A percentile compares a stretch with the other conserved stretches of the same genome.
Conservation (phyloP, 2,329 filamentous ascomycete genomes). For the Phaeosphaeria sp. region DNA sequence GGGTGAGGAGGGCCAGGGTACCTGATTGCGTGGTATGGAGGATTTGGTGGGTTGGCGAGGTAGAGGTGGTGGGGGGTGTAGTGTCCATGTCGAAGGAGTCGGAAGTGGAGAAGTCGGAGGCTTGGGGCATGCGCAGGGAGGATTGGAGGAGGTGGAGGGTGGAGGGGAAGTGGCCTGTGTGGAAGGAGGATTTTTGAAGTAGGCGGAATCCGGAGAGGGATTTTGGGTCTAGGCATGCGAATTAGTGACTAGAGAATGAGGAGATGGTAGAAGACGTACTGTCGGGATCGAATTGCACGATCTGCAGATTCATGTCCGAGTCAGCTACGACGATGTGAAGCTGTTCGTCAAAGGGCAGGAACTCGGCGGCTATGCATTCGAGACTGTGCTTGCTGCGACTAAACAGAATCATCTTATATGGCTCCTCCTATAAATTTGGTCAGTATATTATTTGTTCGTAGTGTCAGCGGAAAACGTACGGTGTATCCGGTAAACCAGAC, state of each 20-base stretch:
- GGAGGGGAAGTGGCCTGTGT: slow-evolving; percentile 79
- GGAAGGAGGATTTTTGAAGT: slow-evolving; percentile 86
- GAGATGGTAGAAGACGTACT: slow-evolving; percentile 62
- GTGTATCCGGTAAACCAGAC: slow-evolving; percentile 97
- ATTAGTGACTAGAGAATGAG: neutral
- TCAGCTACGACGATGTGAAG: slow-evolving; percentile 85
- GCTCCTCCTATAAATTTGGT: slow-evolving; percentile 70
- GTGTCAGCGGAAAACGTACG: slow-evolving; percentile 46
- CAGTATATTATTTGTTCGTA: slow-evolving; percentile 7
- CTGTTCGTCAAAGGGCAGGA: slow-evolving; percentile 83
- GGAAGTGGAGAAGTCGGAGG: slow-evolving; percentile 29
- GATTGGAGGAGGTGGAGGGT: slow-evolving; percentile 78
- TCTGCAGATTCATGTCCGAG: slow-evolving; percentile 82
- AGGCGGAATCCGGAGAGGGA: slow-evolving; percentile 88
- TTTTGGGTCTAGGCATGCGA: slow-evolving; percentile 75
- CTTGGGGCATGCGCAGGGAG: slow-evolving; percentile 57
- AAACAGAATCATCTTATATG: slow-evolving; percentile 92
- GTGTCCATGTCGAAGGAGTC: slow-evolving; percentile 42
- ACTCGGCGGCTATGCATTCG: slow-evolving; percentile 82
- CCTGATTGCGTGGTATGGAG: slow-evolving; percentile 64
- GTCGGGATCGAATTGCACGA: slow-evolving; percentile 93
- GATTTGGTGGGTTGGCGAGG: slow-evolving; percentile 36
- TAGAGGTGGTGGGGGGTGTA: neutral
- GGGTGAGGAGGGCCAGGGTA: slow-evolving; percentile 75
- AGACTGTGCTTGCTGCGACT: slow-evolving; percentile 82